Conservation (phyloP, 108 stramenopile species). For the Poteriospumella lacustris region DNA sequence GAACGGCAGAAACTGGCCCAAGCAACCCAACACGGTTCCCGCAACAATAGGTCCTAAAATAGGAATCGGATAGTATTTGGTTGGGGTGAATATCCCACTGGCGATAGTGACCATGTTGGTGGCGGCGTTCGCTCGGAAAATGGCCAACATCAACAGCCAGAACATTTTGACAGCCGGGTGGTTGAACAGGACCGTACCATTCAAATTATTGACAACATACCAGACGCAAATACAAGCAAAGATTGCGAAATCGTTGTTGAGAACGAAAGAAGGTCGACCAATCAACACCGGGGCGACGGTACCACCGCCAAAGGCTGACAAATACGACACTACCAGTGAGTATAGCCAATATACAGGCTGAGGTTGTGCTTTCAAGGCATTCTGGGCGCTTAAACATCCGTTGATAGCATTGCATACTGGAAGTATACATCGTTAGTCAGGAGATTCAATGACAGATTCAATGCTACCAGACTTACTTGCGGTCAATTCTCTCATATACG, state of each 20-base stretch:
- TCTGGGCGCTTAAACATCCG: too few relatives aligned
- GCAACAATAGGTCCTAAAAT: constrained; percentile 43
- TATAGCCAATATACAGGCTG: constrained; percentile 53
- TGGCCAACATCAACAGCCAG: not conserved
- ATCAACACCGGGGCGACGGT: constrained; percentile 46
- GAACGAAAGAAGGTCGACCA: constrained; percentile 43
- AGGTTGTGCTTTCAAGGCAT: too few relatives aligned
- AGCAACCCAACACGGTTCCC: constrained; percentile 42
- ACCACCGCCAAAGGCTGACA: constrained; percentile 44
- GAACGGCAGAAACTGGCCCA: constrained; percentile 48
- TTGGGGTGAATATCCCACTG: not conserved
- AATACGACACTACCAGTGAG: constrained; percentile 40
- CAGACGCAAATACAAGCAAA: not conserved
- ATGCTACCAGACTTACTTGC: too few relatives aligned
- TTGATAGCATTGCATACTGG: too few relatives aligned
- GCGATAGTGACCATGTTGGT: constrained; percentile 33
- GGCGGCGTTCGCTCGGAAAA: constrained; percentile 43
- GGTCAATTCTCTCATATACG: too few relatives aligned
- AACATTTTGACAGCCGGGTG: not conserved
- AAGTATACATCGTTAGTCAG: too few relatives aligned
- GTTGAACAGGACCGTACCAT: not conserved
- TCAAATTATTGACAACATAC: not conserved
- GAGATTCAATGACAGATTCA: too few relatives aligned
- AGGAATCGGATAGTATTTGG: constrained; percentile 49
- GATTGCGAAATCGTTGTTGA: constrained; percentile 44